A percentile compares a stretch with the other conserved stretches of the same genome.
Conservation (phyloP, 306 rosid species). For the Inga laurina region DNA sequence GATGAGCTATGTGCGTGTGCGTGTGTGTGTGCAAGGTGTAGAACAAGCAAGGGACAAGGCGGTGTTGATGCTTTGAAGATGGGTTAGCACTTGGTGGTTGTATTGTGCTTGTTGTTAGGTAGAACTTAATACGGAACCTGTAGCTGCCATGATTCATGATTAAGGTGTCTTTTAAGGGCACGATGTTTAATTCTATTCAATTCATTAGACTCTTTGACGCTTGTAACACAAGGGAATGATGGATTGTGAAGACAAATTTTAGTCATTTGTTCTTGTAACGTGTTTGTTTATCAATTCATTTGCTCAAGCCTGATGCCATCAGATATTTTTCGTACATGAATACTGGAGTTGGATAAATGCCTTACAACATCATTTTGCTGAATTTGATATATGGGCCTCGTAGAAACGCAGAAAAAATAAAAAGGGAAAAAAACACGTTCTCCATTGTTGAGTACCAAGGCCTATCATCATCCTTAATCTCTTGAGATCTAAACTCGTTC, state of each 20-base stretch:
- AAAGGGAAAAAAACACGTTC: too few species aligned
- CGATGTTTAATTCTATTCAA: background rate
- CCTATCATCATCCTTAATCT: too few species aligned
- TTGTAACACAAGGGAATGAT: background rate
- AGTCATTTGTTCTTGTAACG: background rate
- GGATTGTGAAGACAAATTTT: background rate
- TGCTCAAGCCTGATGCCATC: background rate
- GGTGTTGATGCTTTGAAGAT: conserved; percentile 53
- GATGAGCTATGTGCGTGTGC: conserved; percentile 22
- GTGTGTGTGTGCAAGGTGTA: conserved; percentile 64
- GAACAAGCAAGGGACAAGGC: conserved; percentile 51
- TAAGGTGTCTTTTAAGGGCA: background rate
- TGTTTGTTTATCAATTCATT: background rate
- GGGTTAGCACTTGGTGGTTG: conserved; percentile 38
- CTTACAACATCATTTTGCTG: too few species aligned
- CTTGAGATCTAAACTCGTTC: too few species aligned
- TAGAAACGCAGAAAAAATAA: too few species aligned
- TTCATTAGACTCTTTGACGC: background rate
- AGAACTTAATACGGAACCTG: background rate
- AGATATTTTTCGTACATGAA: too few species aligned
- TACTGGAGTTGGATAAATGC: too few species aligned
- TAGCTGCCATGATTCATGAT: background rate
- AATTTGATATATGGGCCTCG: too few species aligned
- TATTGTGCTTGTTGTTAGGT: background rate
- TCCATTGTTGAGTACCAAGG: too few species aligned